Conservation (phyloP, 139 green algal species). For the Yamagishiella unicocca region DNA sequence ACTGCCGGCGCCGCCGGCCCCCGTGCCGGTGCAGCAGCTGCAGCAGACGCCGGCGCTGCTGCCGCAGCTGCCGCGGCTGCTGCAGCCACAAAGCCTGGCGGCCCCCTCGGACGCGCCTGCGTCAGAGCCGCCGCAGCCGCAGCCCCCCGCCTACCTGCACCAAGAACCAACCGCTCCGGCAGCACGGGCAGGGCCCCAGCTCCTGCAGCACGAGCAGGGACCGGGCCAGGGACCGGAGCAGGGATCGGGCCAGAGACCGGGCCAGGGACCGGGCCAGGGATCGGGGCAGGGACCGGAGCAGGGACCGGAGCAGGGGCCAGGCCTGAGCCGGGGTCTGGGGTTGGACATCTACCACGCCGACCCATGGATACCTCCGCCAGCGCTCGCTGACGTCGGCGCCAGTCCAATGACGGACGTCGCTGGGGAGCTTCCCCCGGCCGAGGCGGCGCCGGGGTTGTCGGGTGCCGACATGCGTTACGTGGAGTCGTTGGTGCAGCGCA, state of each 20-base stretch:
- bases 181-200: not conserved
- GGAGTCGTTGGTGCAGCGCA: slow-evolving; percentile 8
- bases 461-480: not conserved
- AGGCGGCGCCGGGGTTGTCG: not conserved
- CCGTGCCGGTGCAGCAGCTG: no score
- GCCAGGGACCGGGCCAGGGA: not conserved
- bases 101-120: not conserved
- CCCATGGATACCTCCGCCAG: no score
- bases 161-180: not conserved
- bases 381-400: not conserved
- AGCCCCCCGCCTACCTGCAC: not conserved
- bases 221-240: not conserved
- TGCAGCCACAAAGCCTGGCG: not conserved
- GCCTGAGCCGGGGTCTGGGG: no score
- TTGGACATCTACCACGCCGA: no score
- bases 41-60: not conserved
- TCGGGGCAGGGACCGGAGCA: not conserved
- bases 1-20: no score
- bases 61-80: not conserved
- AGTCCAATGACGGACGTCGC: not conserved
- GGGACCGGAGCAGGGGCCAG: not conserved
- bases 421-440: not conserved
- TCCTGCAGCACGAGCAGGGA: not conserved
- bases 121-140: not conserved
- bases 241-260: not conserved